Evolutionary conservation across 2,329 filamentous ascomycete genomes (phyloP), one percentile per base, ranked within the genome.

Genomic region (Trichoderma polysporum): DNA sequence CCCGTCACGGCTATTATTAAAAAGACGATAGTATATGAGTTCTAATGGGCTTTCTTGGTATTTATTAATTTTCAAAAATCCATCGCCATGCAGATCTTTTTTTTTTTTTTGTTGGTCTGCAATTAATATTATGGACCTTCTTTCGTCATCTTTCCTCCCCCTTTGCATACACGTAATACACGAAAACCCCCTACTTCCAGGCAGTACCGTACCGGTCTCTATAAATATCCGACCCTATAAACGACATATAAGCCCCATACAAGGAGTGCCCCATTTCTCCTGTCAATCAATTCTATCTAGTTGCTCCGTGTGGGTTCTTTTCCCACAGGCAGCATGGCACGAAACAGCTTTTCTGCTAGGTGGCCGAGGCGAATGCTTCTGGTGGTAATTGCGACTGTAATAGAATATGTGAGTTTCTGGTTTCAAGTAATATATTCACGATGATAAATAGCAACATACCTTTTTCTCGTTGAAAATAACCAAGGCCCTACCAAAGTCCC

Each of bases 401-500:
- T 22, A 37, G 29, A 13, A 19, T 6, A 15, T n/a, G 31, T 66
- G 15, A 66, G 62, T 33, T 6, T 13, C 52, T 29, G 4, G 31
- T 15, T 33, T 25, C 4, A 27, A 35, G 17, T 17, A n/a, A 15
- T 3, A 13, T 10, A 19, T 15, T 25, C 29, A 17, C 9, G 2
- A 31, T 13, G 1, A 50, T 15, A 17, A 27, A 52, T 41, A 37
- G 31, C 50, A 31, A 73, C 83, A 75, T 81, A 91, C 91, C 83
- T 90, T 93, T 66, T 91, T 88, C 71, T 90, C 86, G 69, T 90
- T 86, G 75, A 97, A 97, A 35, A 91, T 87, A 63, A 85, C 81
- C 71, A 94, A 80, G 2, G 94, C 94, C 70, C 86, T 85, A 41
- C 91, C 86, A 57, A 94, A 87, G 75, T 96, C 87, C 93, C 93